Base-by-base conservation (phyloP, 1,139 yeast genomes). In the Yamadazyma jaroonii region DNA sequence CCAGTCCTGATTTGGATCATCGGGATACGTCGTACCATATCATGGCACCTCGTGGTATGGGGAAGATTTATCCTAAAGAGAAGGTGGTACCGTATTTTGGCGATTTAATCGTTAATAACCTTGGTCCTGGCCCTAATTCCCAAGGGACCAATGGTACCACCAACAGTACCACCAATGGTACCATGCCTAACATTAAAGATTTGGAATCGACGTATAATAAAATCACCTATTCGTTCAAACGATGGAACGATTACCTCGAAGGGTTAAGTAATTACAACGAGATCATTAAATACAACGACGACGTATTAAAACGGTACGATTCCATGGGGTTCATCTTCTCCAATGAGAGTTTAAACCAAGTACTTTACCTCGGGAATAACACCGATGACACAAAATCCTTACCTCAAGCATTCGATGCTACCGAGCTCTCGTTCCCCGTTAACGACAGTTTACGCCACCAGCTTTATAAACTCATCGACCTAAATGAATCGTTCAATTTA, bases 1-100 rank as follows among this genome's bases (percentile, higher is more conserved):
- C 28, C 20, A 17, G 13, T 8, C 14, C 25, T 7, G 38, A 36
- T n/a, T 14, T 37, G 3, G 39, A 41, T 42, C 54, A 68, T 23
- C 68, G 70, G 40, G 74, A 72, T 43, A 67, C 79, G 2, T 67
- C 80, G 2, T 83, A 77, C 49, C 89, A 84, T 56, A 86, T 85
- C 9, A 75, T 84, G 69, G 95, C 96, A 1, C 95, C 97, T 3
- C 84, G 94, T 51, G 95, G 95, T 6, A 72, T 89, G 48, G 96
- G 96, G 24, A 78, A 78, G 45, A 69, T 78, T 1, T 87, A 84
- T 51, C 78, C 94, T 0, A 85, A 86, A 52, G 82, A 81, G 38
- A 77, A 79, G 35, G 95, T 87, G 9, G 81, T 92, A 32, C 96
- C 97, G 0, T 90, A 83, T 57, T 90, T 88, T 65, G 97, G 97